Evolutionary conservation across 768 basidiomycete species (phyloP), one percentile per base, ranked within the genome.

Genomic region (Leccinellum luteum): DNA sequence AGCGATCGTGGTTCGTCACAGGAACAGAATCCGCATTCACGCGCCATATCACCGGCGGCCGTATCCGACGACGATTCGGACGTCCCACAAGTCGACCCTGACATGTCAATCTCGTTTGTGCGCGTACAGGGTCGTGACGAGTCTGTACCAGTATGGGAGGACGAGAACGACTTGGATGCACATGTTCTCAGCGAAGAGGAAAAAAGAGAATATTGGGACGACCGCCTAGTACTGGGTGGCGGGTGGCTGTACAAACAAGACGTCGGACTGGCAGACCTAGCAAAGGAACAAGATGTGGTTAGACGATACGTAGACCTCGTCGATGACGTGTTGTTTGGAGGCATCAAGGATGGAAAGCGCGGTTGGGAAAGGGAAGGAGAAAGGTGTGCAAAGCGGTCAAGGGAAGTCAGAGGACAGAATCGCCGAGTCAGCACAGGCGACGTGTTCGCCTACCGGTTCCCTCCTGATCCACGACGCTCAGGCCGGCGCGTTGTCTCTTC

Each of bases 231-330:
- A 0, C 76, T 93, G 13, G 88, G 89, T 25, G 86, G 86, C 28
- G 92, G 92, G 6, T 93, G 91, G 90, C 66, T 93, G 54, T 94
- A 94, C 67, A 79, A 74, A 56, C 87, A 86, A 65, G 86, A 90
- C 63, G 65, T 92, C 54, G 71, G 64, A 15, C 71, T 87, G 31
- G 72, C 69, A 19, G 78, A 85, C 30, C 70, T 93, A 55, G 68
- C 38, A 61, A 82, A 78, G 68, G 90, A 92, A 69, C 74, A 81
- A 61, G 71, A 69, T 1, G 79, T 81, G 5, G 81, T 94, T 3
- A 69, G 71, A 35, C 68, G 74, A 49, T 94, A 93, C 69, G 67
- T 92, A 57, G 84, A 90, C 60, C 78, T 85, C n/a, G 91, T 92
- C 3, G 92, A 93, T 63, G 83, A 86, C 57, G 86, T 88, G 3